Evolutionary conservation across 176 grass and related monocot species (phyloP).

Genomic region (Olyra latifolia): DNA sequence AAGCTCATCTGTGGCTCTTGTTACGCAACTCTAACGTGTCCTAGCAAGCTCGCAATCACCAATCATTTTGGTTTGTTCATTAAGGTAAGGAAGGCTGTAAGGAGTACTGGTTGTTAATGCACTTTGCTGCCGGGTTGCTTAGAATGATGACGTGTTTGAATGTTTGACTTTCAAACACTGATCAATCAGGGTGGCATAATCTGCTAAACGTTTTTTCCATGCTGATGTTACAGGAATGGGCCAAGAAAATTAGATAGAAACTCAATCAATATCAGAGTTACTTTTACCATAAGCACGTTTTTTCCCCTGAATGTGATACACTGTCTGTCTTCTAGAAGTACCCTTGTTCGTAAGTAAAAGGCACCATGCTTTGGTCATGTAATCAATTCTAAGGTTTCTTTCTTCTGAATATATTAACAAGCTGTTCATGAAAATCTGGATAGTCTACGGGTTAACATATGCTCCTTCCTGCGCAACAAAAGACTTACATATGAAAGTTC

Average conservation of each 20-base stretch:
- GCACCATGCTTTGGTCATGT: background rate
- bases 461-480: background rate
- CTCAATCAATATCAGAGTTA: background rate
- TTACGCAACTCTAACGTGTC: background rate
- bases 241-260: background rate
- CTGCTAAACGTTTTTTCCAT: background rate
- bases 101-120: conserved; percentile 7
- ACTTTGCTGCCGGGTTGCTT: background rate
- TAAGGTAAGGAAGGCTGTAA: background rate
- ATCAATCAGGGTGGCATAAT: background rate
- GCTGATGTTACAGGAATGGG: background rate
- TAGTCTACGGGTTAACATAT: background rate
- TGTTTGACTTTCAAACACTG: background rate
- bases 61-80: too few species aligned
- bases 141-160: background rate
- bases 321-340: background rate
- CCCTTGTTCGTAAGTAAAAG: background rate
- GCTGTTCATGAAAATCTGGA: conserved; percentile 1
- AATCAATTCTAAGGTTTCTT: background rate
- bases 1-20: background rate
- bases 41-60: background rate
- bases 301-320: background rate
- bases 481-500: background rate
- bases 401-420: conserved; percentile 18
- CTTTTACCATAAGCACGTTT: background rate